Percentiles rank a stretch among this genome's conserved stretches.
These are phyloP conservation scores for Lineolata rhizophorae DNA, from an alignment of 495 filamentous ascomycete genomes.

Conservation along the genomic window DNA sequence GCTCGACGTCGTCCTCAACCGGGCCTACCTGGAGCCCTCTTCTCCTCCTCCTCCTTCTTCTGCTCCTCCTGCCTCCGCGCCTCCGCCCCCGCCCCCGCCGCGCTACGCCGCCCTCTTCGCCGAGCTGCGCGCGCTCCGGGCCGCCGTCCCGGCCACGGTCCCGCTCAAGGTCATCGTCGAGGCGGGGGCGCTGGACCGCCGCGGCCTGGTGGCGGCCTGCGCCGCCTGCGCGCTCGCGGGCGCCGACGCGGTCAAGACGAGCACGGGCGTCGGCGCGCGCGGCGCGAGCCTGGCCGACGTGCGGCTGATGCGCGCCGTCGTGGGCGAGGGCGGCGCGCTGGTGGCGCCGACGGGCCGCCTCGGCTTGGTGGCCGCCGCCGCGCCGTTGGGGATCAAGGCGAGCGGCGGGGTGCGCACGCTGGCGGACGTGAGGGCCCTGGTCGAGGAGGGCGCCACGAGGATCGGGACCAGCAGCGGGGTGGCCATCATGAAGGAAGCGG, in stretches of 20 bases:
- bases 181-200: constrained; percentile 30
- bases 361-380: not conserved
- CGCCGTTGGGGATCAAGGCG: constrained; percentile 35
- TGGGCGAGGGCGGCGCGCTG: constrained; percentile 17
- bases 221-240: constrained; percentile 34
- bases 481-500: constrained; percentile 29
- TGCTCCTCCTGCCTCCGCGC: not conserved
- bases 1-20: constrained; percentile 48
- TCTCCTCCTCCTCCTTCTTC: constrained; percentile 7
- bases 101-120: constrained; percentile 29
- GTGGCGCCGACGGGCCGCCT: not conserved
- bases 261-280: constrained; percentile 41
- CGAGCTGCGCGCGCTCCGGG: constrained; percentile 34
- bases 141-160: constrained; percentile 22
- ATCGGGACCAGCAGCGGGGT: constrained; percentile 40
- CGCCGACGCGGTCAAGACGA: constrained; percentile 48
- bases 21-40: constrained; percentile 31
- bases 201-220: constrained; percentile 36
- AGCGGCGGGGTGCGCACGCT: constrained; percentile 37
- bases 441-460: constrained; percentile 40
- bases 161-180: constrained; percentile 52
- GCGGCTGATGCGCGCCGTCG: constrained; percentile 28
- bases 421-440: constrained; percentile 30
- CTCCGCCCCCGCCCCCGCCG: not conserved
- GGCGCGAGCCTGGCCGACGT: constrained; percentile 36